A percentile compares a stretch with the other conserved stretches of the same genome.
Evolutionary conservation across 805 yeast genomes (phyloP).

Genomic region (Pichia kluyveri): DNA sequence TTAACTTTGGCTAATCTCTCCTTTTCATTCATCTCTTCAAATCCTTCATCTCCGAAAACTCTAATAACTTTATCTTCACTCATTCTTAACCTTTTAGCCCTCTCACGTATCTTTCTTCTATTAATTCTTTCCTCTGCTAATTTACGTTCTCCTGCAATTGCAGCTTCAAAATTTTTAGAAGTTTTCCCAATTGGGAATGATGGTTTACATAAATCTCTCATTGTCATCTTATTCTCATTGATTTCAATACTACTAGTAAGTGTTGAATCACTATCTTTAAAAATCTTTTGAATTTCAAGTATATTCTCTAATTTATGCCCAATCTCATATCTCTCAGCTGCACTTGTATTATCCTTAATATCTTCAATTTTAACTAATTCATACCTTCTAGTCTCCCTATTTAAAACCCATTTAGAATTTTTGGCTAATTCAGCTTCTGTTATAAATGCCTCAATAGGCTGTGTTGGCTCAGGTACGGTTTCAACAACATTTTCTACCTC

Average conservation of each 20-base stretch:
- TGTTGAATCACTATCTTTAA: slow-evolving; percentile 32
- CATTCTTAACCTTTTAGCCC: slow-evolving; percentile 33
- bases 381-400: slow-evolving; percentile 1
- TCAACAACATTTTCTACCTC: not conserved
- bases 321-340: slow-evolving; percentile 7
- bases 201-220: slow-evolving; percentile 67
- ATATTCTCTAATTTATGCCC: slow-evolving; percentile 11
- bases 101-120: slow-evolving; percentile 29
- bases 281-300: slow-evolving; percentile 22
- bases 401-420: slow-evolving; percentile 8
- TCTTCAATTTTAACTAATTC: slow-evolving; percentile 3
- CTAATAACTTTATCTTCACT: slow-evolving; percentile 13
- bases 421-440: slow-evolving; percentile 3
- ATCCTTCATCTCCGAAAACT: slow-evolving; percentile 16
- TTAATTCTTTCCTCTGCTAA: slow-evolving; percentile 15
- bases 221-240: slow-evolving; percentile 46
- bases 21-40: slow-evolving; percentile 9
- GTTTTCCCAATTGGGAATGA: slow-evolving; percentile 55
- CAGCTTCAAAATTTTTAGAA: slow-evolving; percentile 49
- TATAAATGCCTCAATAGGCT: not conserved
- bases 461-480: no score
- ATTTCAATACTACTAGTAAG: slow-evolving; percentile 34
- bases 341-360: slow-evolving; percentile 2
- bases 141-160: slow-evolving; percentile 38
- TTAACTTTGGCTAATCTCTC: slow-evolving; percentile 13